Percentiles rank a stretch among this genome's conserved stretches.
Evolutionary conservation across 2,329 filamentous ascomycete genomes (phyloP).

Genomic region (Whalleya microplaca): DNA sequence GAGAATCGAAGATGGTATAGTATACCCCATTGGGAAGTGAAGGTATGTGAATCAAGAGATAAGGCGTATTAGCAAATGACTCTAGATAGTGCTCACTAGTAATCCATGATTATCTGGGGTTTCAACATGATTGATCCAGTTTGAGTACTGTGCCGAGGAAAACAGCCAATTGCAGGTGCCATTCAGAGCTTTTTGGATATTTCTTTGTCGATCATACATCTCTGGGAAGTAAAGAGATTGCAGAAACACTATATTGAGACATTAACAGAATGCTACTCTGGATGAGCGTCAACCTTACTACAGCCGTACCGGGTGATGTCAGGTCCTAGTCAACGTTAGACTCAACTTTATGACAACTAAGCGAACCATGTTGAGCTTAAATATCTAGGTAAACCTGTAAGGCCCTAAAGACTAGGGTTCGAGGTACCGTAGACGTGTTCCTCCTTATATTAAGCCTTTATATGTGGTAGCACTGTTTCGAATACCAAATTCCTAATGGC

Average conservation of each 20-base stretch:
- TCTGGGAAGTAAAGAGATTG: slow-evolving; percentile 1
- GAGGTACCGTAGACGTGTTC: neutral
- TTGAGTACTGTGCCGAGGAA: neutral
- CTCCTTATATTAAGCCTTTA: too few species aligned
- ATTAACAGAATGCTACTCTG: neutral
- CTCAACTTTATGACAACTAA: neutral
- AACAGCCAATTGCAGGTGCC: neutral
- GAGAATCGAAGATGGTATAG: neutral
- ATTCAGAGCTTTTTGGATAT: neutral
- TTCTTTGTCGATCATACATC: neutral
- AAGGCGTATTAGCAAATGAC: neutral
- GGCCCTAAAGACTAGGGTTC: neutral
- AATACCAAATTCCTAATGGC: neutral
- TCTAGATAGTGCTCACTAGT: neutral
- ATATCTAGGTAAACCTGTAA: neutral
- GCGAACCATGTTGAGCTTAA: neutral
- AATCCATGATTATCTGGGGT: neutral
- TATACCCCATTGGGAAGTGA: neutral
- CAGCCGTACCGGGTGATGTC: neutral
- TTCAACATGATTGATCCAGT: neutral
- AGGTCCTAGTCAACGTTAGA: neutral
- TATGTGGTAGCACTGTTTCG: too few species aligned
- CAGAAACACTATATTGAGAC: neutral
- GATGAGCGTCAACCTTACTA: neutral
- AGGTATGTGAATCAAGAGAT: neutral